Evolutionary conservation across 352 stramenopile species (phyloP).

Genomic region (Phytophthora colocasiae): DNA sequence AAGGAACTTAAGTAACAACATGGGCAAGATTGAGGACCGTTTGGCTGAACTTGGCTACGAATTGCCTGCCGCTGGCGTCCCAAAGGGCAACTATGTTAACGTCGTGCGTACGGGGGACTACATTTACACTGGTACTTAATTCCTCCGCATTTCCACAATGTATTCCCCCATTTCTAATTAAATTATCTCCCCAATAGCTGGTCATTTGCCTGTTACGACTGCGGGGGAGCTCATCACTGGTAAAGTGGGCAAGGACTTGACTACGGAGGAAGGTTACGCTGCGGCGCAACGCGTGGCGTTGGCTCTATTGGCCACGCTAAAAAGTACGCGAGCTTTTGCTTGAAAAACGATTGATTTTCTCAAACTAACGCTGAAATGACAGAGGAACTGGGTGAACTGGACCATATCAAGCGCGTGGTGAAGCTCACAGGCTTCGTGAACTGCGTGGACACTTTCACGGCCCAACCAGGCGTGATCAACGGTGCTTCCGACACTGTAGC

Average conservation of each 20-base stretch:
- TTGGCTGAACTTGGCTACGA: slow-evolving; percentile 72
- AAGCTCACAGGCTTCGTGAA: slow-evolving; percentile 98
- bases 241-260: slow-evolving; percentile 90
- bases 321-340: slow-evolving; percentile 51
- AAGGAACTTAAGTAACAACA: slow-evolving; percentile 22
- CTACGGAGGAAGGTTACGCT: slow-evolving; percentile 90
- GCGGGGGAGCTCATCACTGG: slow-evolving; percentile 84
- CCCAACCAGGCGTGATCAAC: slow-evolving; percentile 96
- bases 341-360: not conserved
- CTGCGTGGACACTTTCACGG: slow-evolving; percentile 92
- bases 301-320: slow-evolving; percentile 91
- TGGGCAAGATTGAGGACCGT: slow-evolving; percentile 68
- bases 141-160: too few relatives aligned
- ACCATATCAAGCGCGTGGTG: slow-evolving; percentile 94
- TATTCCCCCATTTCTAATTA: not conserved
- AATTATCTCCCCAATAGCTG: slow-evolving; percentile 44
- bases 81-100: slow-evolving; percentile 92
- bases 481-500: slow-evolving; percentile 91
- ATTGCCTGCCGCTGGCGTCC: slow-evolving; percentile 74
- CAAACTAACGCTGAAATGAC: not conserved
- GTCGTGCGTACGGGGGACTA: slow-evolving; percentile 81
- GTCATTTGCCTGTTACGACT: slow-evolving; percentile 75
- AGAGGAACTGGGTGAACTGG: slow-evolving; percentile 92
- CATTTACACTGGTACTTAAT: slow-evolving; percentile 74
- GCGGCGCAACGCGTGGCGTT: slow-evolving; percentile 88